These are phyloP conservation scores for Singerocomus rubriflavus DNA, from an alignment of 1,284 basidiomycete genomes.

Conservation along the genomic window DNA sequence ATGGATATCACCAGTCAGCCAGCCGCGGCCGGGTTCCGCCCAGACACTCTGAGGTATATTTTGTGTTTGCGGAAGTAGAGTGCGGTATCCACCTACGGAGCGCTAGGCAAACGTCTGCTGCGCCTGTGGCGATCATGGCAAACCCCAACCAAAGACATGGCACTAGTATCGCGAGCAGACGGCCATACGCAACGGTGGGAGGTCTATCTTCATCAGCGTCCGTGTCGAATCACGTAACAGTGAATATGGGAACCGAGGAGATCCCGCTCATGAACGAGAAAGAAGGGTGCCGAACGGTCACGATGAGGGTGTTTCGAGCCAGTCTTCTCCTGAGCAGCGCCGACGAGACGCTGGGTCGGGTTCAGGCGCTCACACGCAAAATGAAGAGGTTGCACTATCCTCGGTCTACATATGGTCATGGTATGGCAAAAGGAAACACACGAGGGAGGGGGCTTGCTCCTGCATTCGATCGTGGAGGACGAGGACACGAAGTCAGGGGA, in stretches of 20 bases:
- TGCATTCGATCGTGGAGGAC: constrained; percentile 38
- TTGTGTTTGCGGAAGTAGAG: not conserved
- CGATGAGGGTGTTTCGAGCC: not conserved
- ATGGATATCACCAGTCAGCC: constrained; percentile 52
- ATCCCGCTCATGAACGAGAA: not conserved
- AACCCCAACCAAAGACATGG: constrained; percentile 69
- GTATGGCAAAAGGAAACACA: constrained; percentile 5
- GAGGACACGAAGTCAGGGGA: constrained; percentile 42
- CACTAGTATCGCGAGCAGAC: constrained; percentile 4
- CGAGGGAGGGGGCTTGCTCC: constrained; percentile 36
- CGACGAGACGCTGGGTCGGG: not conserved
- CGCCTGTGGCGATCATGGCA: constrained; percentile 52
- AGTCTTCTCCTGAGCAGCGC: not conserved
- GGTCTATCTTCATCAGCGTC: not conserved
- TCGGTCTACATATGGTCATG: constrained; percentile 9
- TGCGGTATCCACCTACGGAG: constrained; percentile 6
- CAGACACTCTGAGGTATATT: constrained; percentile 29
- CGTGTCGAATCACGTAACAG: not conserved
- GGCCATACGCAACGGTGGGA: constrained; percentile 9
- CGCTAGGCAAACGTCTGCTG: constrained; percentile 28
- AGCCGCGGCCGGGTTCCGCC: constrained; percentile 59
- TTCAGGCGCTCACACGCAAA: not conserved
- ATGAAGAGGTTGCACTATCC: constrained; percentile 4
- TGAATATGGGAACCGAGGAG: constrained; percentile 3
- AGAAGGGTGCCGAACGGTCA: constrained; percentile 14